Evolutionary conservation across 2,329 filamentous ascomycete species (phyloP).

Genomic region (Monosporascus cannonballus): DNA sequence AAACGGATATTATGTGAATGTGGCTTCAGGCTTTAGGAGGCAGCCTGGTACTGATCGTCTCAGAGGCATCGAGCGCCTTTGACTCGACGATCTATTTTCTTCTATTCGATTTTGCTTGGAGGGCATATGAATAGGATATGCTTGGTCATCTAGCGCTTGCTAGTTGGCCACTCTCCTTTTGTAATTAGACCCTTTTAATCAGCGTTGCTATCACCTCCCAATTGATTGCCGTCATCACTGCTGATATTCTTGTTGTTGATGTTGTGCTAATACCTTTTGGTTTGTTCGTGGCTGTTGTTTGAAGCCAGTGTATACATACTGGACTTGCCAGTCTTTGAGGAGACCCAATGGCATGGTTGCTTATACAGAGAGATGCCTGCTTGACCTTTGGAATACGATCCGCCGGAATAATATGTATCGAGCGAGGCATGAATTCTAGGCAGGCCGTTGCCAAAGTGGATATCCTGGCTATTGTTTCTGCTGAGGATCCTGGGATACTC

Average conservation of each 20-base stretch:
- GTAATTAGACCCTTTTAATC: constrained; percentile 9
- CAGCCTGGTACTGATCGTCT: neutral
- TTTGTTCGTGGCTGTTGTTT: no score
- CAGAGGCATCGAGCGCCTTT: neutral
- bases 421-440: no score
- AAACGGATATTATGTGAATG: neutral
- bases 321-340: no score
- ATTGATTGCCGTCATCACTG: neutral
- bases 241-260: neutral
- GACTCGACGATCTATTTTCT: constrained; percentile 1
- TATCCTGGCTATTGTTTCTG: no score
- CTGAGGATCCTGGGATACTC: no score
- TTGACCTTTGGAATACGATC: no score
- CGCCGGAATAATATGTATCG: no score
- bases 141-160: constrained; percentile 17
- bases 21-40: neutral
- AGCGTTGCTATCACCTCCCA: neutral
- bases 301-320: no score
- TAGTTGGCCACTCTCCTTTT: constrained; percentile 17
- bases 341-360: no score
- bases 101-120: constrained; percentile 6
- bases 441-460: no score
- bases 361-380: no score
- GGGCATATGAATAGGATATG: constrained; percentile 20
- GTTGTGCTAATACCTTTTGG: neutral